Evolutionary conservation across 352 stramenopile genomes (phyloP).

Genomic region (Phytophthora vignae): DNA sequence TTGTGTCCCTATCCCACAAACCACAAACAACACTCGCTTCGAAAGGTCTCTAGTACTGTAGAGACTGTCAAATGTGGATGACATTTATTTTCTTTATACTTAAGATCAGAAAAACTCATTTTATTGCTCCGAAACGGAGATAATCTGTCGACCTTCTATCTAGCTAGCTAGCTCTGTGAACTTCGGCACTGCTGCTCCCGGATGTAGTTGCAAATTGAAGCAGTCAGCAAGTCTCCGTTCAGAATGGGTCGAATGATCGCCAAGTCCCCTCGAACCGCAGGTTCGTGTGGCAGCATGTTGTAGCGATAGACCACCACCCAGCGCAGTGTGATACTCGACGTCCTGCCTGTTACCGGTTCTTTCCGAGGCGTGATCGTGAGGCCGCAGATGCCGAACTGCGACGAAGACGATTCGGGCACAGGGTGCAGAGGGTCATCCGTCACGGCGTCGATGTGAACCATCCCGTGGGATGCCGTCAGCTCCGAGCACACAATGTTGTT

Average conservation of each 20-base stretch:
- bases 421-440: conserved; percentile 36
- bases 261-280: conserved; percentile 29
- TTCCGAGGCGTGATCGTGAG: conserved; percentile 37
- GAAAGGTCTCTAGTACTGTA: no score
- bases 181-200: conserved; percentile 10
- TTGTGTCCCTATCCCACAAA: no score
- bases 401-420: conserved; percentile 11
- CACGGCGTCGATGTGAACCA: conserved; percentile 44
- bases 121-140: no score
- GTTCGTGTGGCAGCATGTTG: conserved; percentile 35
- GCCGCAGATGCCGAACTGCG: conserved; percentile 32
- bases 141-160: no score
- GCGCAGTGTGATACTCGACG: conserved; percentile 25
- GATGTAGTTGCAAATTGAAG: conserved; percentile 25
- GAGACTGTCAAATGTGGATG: no score
- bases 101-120: no score
- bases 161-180: background rate
- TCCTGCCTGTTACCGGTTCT: conserved; percentile 25
- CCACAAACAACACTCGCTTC: no score
- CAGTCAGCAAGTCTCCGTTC: conserved; percentile 38
- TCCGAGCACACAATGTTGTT: conserved; percentile 39
- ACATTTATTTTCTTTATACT: no score
- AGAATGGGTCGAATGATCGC: conserved; percentile 33
- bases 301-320: conserved; percentile 44
- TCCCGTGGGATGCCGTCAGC: conserved; percentile 22